Percentiles rank a stretch among this genome's conserved stretches.
Evolutionary conservation across 257 asterid species (phyloP).

Genomic region (Cruciata laevipes): DNA sequence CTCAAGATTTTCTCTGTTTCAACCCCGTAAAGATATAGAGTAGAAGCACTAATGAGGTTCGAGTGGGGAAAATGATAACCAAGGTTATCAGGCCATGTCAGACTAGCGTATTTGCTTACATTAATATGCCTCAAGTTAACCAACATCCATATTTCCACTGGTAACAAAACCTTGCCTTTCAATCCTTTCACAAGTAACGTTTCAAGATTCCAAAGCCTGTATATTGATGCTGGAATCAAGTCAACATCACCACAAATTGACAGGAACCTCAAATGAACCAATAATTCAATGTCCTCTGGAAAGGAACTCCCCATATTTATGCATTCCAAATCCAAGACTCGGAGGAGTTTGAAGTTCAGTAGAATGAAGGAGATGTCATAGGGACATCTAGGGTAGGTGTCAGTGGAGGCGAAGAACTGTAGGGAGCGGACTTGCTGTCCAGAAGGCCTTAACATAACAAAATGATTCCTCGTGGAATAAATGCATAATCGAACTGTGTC

Average conservation of each 20-base stretch:
- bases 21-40: background rate
- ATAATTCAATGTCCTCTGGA: background rate
- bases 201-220: constrained; percentile 5
- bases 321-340: constrained; percentile 16
- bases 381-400: background rate
- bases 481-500: background rate
- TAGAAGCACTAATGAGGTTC: background rate
- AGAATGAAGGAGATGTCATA: background rate
- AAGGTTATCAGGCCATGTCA: background rate
- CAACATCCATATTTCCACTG: background rate
- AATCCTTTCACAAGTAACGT: constrained; percentile 8
- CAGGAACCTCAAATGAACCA: constrained; percentile 8
- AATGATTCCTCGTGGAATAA: constrained; percentile 7
- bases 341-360: constrained; percentile 7
- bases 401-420: constrained; percentile 2
- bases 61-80: background rate
- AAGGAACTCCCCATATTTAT: constrained; percentile 11
- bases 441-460: constrained; percentile 6
- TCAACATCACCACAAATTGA: constrained; percentile 10
- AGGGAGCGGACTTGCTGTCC: constrained; percentile 7
- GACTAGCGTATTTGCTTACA: background rate
- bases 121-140: background rate
- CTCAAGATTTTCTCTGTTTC: constrained; percentile 7
- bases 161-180: constrained; percentile 5
- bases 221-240: constrained; percentile 6